Evolutionary conservation across 768 basidiomycete genomes (phyloP), one percentile per base, ranked within the genome.

Genomic region (Mycena latifolia): DNA sequence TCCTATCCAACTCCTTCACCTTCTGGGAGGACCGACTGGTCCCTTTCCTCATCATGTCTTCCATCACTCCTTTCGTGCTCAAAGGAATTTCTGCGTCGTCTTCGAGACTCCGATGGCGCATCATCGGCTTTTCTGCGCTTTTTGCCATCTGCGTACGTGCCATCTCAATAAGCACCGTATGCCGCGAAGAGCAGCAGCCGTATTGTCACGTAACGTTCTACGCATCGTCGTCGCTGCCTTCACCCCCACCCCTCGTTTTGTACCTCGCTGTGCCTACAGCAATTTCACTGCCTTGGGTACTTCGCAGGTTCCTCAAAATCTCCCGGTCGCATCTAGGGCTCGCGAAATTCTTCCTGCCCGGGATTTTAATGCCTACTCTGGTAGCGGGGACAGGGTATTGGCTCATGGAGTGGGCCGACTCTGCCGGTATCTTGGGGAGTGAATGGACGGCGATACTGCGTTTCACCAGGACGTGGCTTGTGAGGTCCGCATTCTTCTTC

Each of bases 1-100:
- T 97, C 78, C 86, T 91, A 18, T 97, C 96, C 27, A 99, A 99
- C 81, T 98, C 96, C 0, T 97, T 94, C 82, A 94, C 93, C n/a
- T 87, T 99, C 76, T 98, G 96, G 95, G 98, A 99, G 85, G 96
- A 98, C 75, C 86, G 86, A 33, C 82, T 94, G 60, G 83, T 92
- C 14, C 86, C 89, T 10, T 96, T 90, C 84, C 84, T 99, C 58
- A 80, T 90, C 65, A 74, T 90, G 47, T 86, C 86, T 39, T 92
- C 88, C 33, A 79, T 95, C 39, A 77, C 88, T 14, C 89, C 90
- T 0, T 81, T 79, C 63, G 78, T 92, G 65, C 73, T 92, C 33
- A 82, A 81, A 52, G 91, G 92, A 0, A 78, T 94, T 59, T 79
- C 86, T 0, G 91, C 93, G 0, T 91, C 93, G 1, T 90, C 87